Base-by-base conservation (phyloP, 2,329 filamentous ascomycete genomes). In the Alternaria brassicae region DNA sequence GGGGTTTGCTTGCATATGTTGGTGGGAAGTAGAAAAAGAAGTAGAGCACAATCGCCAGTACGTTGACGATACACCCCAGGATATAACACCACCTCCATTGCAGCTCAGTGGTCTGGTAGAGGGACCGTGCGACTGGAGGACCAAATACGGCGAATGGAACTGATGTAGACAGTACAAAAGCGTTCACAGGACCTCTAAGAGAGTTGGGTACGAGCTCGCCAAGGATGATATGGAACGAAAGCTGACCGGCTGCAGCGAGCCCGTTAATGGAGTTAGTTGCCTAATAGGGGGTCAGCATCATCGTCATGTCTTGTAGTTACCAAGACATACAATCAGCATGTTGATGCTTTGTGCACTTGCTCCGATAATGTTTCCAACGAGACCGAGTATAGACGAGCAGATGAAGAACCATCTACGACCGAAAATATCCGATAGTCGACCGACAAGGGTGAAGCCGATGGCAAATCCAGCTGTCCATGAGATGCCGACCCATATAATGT, bases 381-480 rank as follows among this genome's bases (percentile, higher is more conserved):
- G 48, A 10, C 71, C 73, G 12, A 79, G 64, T n/a, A 72, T 37
- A 4, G 71, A 75, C 1, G 73, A 70, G 17, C 68, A 65, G 52
- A 78, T 78, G 67, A 78, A 78, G 48, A 73, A 72, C 64, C 63
- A 75, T 60, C 77, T 56, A 48, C 76, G 60, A 17, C 77, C 78
- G 45, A 79, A 78, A 28, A 79, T 78, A 48, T 79, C 77, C 5
- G 72, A 76, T 2, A 79, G 60, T 9, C 73, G 72, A 21, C 77
- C 77, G 28, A 79, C 74, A 32, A 79, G 68, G 1, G 75, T 69
- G 57, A 78, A 78, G 30, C 74, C 73, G 36, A 78, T 72, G 4
- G 76, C 75, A 13, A 75, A 74, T 10, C 74, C 72, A 8, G 70
- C 69, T 1, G 75, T 71, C 67, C 74, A 76, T 2, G 71, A 74